phyloP scores from a whole-genome alignment of 495 filamentous ascomycete species.

The Podospora pseudopauciseta region DNA sequence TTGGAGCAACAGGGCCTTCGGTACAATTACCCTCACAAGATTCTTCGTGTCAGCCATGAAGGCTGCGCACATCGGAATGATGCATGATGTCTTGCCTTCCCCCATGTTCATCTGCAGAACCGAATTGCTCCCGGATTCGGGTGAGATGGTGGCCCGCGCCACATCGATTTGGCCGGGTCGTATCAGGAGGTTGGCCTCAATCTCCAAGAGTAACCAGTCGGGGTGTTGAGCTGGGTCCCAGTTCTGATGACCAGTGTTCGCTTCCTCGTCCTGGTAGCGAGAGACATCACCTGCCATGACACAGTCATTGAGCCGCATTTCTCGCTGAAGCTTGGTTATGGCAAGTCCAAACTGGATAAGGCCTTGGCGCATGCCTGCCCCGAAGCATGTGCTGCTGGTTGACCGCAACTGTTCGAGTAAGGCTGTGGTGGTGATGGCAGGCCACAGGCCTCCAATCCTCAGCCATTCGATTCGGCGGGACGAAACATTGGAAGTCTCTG shows the following conservation, averaged over 20 bases:
- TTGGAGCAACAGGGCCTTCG: constrained; percentile 50
- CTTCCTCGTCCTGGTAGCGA: constrained; percentile 35
- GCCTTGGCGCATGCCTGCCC: constrained; percentile 40
- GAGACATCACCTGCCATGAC: constrained; percentile 7
- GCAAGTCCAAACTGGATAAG: constrained; percentile 42
- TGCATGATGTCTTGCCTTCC: constrained; percentile 50
- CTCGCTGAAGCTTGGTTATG: constrained; percentile 46
- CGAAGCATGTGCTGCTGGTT: constrained; percentile 30
- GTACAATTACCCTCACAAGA: constrained; percentile 48
- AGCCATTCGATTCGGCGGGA: constrained; percentile 47
- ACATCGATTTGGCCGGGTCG: constrained; percentile 51
- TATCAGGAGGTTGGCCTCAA: constrained; percentile 54
- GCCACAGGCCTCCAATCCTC: constrained; percentile 48
- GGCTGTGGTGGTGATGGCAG: constrained; percentile 45
- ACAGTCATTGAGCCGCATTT: constrained; percentile 26
- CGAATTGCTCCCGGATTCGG: constrained; percentile 43
- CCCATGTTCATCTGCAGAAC: constrained; percentile 57
- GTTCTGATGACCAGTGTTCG: constrained; percentile 48
- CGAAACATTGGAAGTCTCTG: constrained; percentile 19
- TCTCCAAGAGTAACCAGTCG: constrained; percentile 58
- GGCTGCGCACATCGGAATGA: constrained; percentile 52
- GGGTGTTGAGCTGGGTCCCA: constrained; percentile 45
- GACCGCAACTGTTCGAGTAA: constrained; percentile 54
- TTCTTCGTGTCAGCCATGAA: constrained; percentile 45
- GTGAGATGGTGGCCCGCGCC: constrained; percentile 49